phyloP scores from a whole-genome alignment of 2,329 filamentous ascomycete species.

The Hymenoscyphus occultus region DNA sequence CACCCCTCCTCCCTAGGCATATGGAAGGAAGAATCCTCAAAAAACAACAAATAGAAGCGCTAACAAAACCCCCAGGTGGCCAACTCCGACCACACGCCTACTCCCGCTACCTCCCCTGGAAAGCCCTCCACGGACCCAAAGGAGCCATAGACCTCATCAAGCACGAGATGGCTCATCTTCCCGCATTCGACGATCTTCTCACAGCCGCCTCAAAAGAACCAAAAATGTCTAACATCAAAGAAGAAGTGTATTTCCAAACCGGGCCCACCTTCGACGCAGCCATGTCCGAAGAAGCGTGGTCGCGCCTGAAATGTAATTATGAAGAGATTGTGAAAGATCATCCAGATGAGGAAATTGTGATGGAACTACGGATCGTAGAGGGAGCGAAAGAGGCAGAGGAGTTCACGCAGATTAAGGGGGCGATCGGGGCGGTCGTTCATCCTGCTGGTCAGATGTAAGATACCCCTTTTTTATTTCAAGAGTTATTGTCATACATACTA shows the following conservation, averaged over 20 bases:
- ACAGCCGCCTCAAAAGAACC: conserved; percentile 35
- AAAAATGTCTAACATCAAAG: conserved; percentile 19
- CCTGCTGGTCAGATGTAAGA: conserved; percentile 18
- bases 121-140: conserved; percentile 30
- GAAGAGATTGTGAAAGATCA: conserved; percentile 33
- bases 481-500: too few species aligned
- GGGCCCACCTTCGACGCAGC: conserved; percentile 37
- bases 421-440: conserved; percentile 33
- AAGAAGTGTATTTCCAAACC: conserved; percentile 34
- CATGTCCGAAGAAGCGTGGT: conserved; percentile 36
- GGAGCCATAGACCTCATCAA: conserved; percentile 35
- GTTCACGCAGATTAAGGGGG: conserved; percentile 36
- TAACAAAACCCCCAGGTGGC: conserved; percentile 26
- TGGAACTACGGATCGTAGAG: conserved; percentile 35
- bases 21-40: conserved; percentile 23
- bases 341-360: conserved; percentile 33
- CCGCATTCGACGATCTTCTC: conserved; percentile 40
- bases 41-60: too few species aligned
- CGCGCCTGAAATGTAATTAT: conserved; percentile 30
- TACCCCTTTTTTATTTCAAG: too few species aligned
- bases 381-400: conserved; percentile 31
- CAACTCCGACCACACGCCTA: conserved; percentile 37
- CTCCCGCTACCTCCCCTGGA: conserved; percentile 35
- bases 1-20: conserved; percentile 13
- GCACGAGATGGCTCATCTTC: conserved; percentile 34